Conservation (phyloP, 202 grass and related monocot genomes). For the Brachypodium distachyon region DNA sequence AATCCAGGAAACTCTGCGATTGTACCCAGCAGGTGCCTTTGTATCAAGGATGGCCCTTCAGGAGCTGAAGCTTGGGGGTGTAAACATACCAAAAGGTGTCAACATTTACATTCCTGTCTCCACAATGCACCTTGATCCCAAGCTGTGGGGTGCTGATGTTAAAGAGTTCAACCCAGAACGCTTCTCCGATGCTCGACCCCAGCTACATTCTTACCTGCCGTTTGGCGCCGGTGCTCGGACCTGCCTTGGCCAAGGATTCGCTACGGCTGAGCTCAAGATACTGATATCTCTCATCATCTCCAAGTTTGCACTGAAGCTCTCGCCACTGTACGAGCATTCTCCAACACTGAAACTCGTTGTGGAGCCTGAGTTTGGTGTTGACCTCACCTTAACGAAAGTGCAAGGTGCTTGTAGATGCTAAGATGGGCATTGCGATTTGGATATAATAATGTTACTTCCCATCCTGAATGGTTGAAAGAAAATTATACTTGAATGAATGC, state of each 20-base stretch:
- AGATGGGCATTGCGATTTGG: neutral
- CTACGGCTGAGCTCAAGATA: slow-evolving; percentile 84
- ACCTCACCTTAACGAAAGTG: slow-evolving; percentile 54
- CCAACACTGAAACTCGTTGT: slow-evolving; percentile 78
- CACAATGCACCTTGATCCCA: slow-evolving; percentile 76
- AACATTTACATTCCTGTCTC: slow-evolving; percentile 79
- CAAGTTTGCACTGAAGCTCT: slow-evolving; percentile 65
- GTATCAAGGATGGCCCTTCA: slow-evolving; percentile 70
- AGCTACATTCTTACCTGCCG: slow-evolving; percentile 69
- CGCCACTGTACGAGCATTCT: slow-evolving; percentile 57
- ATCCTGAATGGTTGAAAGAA: neutral
- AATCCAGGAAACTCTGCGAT: slow-evolving; percentile 82
- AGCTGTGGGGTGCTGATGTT: slow-evolving; percentile 79
- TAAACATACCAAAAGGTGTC: slow-evolving; percentile 85
- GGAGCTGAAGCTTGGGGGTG: slow-evolving; percentile 59
- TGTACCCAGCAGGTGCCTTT: slow-evolving; percentile 87
- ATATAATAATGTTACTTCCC: neutral
- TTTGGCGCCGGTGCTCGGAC: slow-evolving; percentile 85
- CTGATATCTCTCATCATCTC: slow-evolving; percentile 66
- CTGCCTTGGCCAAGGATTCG: slow-evolving; percentile 90
- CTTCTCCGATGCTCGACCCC: slow-evolving; percentile 58
- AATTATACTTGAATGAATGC: slow-evolving; percentile 8
- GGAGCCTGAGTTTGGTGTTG: slow-evolving; percentile 72
- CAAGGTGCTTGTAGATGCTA: neutral
- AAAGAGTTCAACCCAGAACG: slow-evolving; percentile 85